Base-by-base conservation (phyloP, 2,329 filamentous ascomycete species). In the Botryotinia convoluta region DNA sequence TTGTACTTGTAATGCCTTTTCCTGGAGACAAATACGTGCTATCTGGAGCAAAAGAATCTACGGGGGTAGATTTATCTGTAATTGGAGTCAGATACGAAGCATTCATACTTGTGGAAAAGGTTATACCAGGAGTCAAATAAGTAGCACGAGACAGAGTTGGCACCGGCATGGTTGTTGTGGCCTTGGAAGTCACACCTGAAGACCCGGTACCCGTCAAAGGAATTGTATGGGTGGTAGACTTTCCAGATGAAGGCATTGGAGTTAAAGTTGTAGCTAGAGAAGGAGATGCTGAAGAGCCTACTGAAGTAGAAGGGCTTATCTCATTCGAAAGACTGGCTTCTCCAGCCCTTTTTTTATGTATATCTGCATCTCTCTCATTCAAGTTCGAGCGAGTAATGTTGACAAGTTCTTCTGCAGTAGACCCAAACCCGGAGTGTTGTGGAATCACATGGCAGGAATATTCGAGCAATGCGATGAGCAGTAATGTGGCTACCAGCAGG, bases 391-490 rank as follows among this genome's bases (percentile, higher is more conserved):
- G 22, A 29, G 44, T 67, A n/a, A 51, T n/a, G 2, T 67, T 51
- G 22, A n/a, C 45, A n/a, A 67, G 7, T 26, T 37, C 32, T 4
- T 51, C 32, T 5, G 22, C 32, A 20, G 14, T 18, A 39, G 45
- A 51, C 3, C 54, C 54, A 45, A 70, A 45, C 26, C 68, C 68
- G 14, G 48, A 44, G 26, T 70, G 51, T 22, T 70, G 37, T 70
- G 51, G 54, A 26, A 70, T 70, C 20, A 70, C 20, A 70, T 45
- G 39, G 16, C 39, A 70, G 22, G 54, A 44, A 45, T 61, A 70
- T 35, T 70, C 54, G 8, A 70, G 39, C 39, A 70, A 2, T n/a
- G 29, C n/a, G 8, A 61, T 61, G n/a, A 70, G n/a, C 7, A 70
- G 20, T 7, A 70, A 45, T 12, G 39, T 61, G 16, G 32, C 32